Evolutionary conservation across 305 asterid species (phyloP).

Genomic region (Solanum hybrid): DNA sequence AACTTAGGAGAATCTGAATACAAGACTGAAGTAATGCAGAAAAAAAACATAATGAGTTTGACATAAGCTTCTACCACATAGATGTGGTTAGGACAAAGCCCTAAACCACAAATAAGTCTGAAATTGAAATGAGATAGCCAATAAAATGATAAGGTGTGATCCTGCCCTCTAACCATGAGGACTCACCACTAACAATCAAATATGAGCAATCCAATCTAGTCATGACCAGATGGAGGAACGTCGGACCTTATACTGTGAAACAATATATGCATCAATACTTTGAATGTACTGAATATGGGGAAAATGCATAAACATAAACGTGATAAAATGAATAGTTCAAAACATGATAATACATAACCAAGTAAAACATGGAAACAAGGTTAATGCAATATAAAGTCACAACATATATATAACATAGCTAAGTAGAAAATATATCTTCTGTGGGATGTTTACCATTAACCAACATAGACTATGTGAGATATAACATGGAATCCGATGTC

Average conservation of each 20-base stretch:
- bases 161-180: not conserved
- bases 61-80: not conserved
- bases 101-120: not conserved
- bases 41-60: not conserved
- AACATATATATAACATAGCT: not conserved
- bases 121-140: not conserved
- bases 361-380: not conserved
- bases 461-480: not conserved
- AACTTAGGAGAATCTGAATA: not conserved
- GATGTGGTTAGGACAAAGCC: not conserved
- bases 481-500: not conserved
- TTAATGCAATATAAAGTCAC: not conserved
- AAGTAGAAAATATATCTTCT: not conserved
- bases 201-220: not conserved
- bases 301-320: not conserved
- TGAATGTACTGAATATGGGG: not conserved
- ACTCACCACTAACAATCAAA: not conserved
- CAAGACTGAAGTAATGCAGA: not conserved
- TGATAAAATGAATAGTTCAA: not conserved
- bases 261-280: not conserved
- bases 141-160: not conserved
- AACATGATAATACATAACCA: not conserved
- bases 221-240: not conserved
- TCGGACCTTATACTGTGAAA: not conserved
- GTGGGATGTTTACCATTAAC: not conserved